Percentiles rank a stretch among this genome's conserved stretches.
Evolutionary conservation across 2,329 filamentous ascomycete species (phyloP).

Genomic region (Hypoxylon sp.): DNA sequence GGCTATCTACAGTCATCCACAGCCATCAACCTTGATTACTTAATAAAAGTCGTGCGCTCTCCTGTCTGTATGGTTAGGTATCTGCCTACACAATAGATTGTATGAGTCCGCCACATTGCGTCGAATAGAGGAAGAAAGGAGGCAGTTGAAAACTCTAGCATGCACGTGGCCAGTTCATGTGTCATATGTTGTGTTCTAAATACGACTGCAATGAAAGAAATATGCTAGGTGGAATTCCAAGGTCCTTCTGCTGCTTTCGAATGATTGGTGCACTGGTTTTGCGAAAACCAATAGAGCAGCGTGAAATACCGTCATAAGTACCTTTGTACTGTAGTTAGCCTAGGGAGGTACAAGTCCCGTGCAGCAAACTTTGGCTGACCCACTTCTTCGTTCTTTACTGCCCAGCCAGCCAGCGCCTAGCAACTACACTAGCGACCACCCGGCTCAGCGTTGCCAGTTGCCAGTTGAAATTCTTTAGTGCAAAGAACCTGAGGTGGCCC

Average conservation of each 20-base stretch:
- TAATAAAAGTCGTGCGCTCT: not conserved
- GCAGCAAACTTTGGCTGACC: slow-evolving; percentile 27
- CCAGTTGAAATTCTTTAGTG: slow-evolving; percentile 34
- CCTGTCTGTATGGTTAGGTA: slow-evolving; percentile 1
- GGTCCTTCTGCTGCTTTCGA: slow-evolving; percentile 3
- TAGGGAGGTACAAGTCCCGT: slow-evolving; percentile 31
- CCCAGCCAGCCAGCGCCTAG: no score
- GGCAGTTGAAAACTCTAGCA: slow-evolving; percentile 1
- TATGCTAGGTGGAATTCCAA: slow-evolving; percentile 11
- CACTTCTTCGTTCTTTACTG: slow-evolving; percentile 20
- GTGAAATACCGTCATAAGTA: slow-evolving; percentile 13
- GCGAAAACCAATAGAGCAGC: slow-evolving; percentile 1
- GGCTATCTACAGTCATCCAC: not conserved
- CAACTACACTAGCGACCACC: not conserved
- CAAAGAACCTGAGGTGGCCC: slow-evolving; percentile 18
- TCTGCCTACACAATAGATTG: slow-evolving; percentile 17
- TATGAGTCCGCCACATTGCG: not conserved
- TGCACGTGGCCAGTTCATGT: slow-evolving; percentile 17
- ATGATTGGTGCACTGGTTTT: slow-evolving; percentile 12
- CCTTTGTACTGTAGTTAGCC: slow-evolving; percentile 14
- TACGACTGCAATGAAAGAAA: slow-evolving; percentile 10
- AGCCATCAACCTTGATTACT: slow-evolving; percentile 1
- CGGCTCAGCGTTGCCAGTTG: not conserved
- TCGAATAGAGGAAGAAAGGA: not conserved
- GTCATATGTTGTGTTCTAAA: slow-evolving; percentile 21